Evolutionary conservation across 495 filamentous ascomycete genomes (phyloP).

Genomic region (Elasticomyces elasticus): DNA sequence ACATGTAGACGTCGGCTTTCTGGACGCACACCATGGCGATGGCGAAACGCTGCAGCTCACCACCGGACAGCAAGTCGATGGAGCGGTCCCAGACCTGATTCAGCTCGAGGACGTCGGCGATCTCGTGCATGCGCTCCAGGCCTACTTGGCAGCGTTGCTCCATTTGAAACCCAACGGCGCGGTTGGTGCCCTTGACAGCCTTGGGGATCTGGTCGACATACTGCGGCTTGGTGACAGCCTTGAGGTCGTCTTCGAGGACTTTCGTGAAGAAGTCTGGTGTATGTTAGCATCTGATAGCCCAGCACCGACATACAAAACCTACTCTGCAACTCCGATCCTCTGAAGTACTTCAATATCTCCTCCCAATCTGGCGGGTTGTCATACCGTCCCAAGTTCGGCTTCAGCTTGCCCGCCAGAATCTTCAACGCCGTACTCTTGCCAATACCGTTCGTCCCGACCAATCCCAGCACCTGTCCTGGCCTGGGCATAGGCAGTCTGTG

Average conservation of each 20-base stretch:
- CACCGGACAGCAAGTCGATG: conserved; percentile 80
- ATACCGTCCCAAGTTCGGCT: conserved; percentile 90
- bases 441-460: conserved; percentile 98
- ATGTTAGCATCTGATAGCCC: background rate
- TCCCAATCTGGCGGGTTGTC: conserved; percentile 98
- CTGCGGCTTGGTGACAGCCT: conserved; percentile 96
- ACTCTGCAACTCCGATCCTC: conserved; percentile 96
- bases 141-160: conserved; percentile 56
- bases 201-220: conserved; percentile 97
- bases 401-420: conserved; percentile 94
- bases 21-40: conserved; percentile 93
- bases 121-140: conserved; percentile 65
- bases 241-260: conserved; percentile 87
- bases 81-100: conserved; percentile 79
- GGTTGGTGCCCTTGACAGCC: conserved; percentile 69
- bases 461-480: conserved; percentile 90
- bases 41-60: conserved; percentile 95
- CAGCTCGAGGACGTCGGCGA: conserved; percentile 77
- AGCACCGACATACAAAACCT: conserved; percentile 12
- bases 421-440: conserved; percentile 98
- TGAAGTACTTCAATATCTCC: conserved; percentile 95
- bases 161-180: conserved; percentile 66
- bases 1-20: conserved; percentile 98
- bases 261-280: conserved; percentile 90
- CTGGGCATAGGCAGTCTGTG: conserved; percentile 91